A percentile compares a stretch with the other conserved stretches of the same genome.
These are phyloP conservation scores for Micractinium conductrix DNA, from an alignment of 139 green algal genomes.

Conservation along the genomic window DNA sequence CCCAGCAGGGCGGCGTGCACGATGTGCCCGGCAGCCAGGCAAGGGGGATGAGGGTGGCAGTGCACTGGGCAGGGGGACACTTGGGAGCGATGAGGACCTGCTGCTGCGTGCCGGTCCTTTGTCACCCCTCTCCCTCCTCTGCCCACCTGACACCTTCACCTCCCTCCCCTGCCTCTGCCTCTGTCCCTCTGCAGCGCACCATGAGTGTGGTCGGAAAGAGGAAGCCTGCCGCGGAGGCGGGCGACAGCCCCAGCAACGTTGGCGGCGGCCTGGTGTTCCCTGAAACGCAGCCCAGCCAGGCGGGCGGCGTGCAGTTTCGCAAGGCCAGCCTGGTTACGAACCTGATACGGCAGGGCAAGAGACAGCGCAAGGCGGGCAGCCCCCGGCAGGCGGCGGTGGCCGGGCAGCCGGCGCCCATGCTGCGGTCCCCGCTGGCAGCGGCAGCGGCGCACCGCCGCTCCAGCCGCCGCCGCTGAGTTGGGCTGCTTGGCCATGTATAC, in stretches of 20 bases:
- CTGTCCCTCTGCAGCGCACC: neutral
- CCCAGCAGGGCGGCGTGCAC: constrained; percentile 9
- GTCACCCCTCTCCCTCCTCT: neutral
- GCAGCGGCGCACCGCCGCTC: neutral
- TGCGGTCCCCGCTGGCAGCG: no score
- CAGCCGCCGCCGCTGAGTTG: neutral
- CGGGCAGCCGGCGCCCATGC: neutral
- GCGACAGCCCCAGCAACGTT: neutral
- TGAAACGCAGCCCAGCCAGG: constrained; percentile 2
- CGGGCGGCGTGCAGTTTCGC: neutral
- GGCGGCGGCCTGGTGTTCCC: neutral
- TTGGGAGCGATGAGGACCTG: neutral
- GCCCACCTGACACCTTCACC: neutral
- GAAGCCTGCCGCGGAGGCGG: neutral
- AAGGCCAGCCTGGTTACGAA: constrained; percentile 19
- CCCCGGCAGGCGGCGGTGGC: neutral
- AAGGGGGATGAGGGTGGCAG: neutral
- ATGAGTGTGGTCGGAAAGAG: neutral
- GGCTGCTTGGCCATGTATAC: no score
- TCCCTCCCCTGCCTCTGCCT: neutral
- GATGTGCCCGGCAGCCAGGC: constrained; percentile 2
- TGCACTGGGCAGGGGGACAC: no score
- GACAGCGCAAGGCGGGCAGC: constrained; percentile 6
- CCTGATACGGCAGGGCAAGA: neutral
- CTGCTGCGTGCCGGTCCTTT: neutral